Evolutionary conservation across 73 alveolate species (phyloP).

Genomic region (Symbiodinium natans): DNA sequence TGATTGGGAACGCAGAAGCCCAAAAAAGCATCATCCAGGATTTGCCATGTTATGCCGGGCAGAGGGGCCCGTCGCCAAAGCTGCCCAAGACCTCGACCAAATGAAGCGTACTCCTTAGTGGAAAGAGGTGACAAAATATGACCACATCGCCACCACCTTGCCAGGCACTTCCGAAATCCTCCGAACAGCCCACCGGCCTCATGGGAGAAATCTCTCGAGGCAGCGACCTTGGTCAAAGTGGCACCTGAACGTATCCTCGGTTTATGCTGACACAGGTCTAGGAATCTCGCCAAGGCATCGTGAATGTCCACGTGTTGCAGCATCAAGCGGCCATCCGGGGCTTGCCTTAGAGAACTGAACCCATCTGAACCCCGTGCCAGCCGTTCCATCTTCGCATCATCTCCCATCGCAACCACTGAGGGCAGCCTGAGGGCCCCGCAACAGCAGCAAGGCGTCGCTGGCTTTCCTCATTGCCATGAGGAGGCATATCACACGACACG

Average conservation of each 20-base stretch:
- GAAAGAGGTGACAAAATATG: neutral
- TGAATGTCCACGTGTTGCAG: conserved; percentile 30
- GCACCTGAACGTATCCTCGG: neutral
- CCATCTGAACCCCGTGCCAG: neutral
- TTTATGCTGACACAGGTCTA: neutral
- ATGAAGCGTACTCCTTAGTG: conserved; percentile 33
- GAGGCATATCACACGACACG: neutral
- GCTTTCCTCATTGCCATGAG: neutral
- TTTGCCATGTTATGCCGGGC: neutral
- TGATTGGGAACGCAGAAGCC: neutral
- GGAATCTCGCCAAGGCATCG: conserved; percentile 23
- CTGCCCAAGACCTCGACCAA: conserved; percentile 39
- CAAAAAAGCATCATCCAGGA: too few species aligned
- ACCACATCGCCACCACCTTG: neutral
- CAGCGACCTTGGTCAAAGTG: neutral
- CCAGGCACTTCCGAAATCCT: neutral
- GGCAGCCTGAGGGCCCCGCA: conserved; percentile 33
- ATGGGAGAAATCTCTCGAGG: conserved; percentile 27
- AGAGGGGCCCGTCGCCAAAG: conserved; percentile 43
- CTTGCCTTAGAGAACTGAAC: neutral
- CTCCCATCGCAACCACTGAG: neutral
- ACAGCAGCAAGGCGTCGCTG: conserved; percentile 40
- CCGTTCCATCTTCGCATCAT: too few species aligned
- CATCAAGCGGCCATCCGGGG: conserved; percentile 23
- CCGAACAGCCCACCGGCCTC: neutral